These are phyloP conservation scores for Phytophthora capsici DNA, from an alignment of 352 stramenopile genomes.

Conservation along the genomic window DNA sequence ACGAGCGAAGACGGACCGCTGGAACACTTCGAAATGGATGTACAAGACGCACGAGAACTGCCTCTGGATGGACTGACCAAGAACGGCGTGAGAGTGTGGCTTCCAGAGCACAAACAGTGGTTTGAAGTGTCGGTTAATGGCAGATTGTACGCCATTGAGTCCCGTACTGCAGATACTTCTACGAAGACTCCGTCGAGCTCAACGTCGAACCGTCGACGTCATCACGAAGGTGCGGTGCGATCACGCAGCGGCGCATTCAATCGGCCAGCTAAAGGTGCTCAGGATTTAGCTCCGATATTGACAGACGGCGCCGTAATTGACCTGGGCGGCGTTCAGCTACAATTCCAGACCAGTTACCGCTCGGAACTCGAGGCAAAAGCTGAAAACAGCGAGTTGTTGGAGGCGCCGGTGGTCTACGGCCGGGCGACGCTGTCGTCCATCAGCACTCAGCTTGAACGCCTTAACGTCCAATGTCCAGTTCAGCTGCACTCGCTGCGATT, in stretches of 20 bases:
- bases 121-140: conserved; percentile 86
- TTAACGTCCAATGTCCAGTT: conserved; percentile 83
- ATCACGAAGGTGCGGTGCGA: conserved; percentile 15
- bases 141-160: conserved; percentile 72
- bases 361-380: conserved; percentile 32
- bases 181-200: conserved; percentile 1
- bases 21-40: conserved; percentile 52
- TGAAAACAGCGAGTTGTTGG: conserved; percentile 31
- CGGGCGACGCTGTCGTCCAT: conserved; percentile 53
- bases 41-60: conserved; percentile 45
- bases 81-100: conserved; percentile 80
- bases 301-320: conserved; percentile 80
- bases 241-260: conserved; percentile 75
- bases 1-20: conserved; percentile 34
- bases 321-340: conserved; percentile 75
- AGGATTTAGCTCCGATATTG: conserved; percentile 53
- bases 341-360: conserved; percentile 64
- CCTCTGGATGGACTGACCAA: conserved; percentile 81
- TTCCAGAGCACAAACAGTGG: conserved; percentile 76
- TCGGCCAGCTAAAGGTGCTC: conserved; percentile 48
- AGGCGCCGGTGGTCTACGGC: conserved; percentile 40
- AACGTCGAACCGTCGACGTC: conserved; percentile 18
- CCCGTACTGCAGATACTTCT: conserved; percentile 30
- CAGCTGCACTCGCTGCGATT: conserved; percentile 78
- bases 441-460: conserved; percentile 62